A percentile compares a stretch with the other conserved stretches of the same genome.
phyloP scores from a whole-genome alignment of 192 early-diverging fungal species.

The Spizellomyces sp. region DNA sequence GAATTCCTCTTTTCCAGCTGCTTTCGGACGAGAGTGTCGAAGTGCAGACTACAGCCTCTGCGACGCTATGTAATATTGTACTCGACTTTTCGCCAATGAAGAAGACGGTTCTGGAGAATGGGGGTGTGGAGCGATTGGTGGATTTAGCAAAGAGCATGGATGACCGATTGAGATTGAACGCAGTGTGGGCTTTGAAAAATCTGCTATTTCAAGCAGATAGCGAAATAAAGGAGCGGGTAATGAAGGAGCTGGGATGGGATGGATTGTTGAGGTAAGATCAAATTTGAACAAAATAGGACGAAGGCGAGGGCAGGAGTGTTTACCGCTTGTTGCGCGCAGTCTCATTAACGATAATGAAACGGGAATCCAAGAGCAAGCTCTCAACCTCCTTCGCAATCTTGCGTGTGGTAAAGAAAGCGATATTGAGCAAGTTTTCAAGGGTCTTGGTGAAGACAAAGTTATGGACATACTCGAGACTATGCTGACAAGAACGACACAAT shows the following conservation, averaged over 20 bases:
- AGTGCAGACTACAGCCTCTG: constrained; percentile 71
- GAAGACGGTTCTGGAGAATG: constrained; percentile 68
- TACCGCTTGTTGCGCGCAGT: constrained; percentile 14
- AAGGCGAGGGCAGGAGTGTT: too few relatives aligned
- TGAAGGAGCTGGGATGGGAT: constrained; percentile 67
- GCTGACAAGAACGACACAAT: constrained; percentile 37
- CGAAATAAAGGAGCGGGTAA: constrained; percentile 67
- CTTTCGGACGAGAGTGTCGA: constrained; percentile 61
- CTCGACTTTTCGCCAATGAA: constrained; percentile 85
- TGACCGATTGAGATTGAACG: constrained; percentile 64
- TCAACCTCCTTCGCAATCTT: constrained; percentile 76
- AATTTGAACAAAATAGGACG: too few relatives aligned
- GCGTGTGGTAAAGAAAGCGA: constrained; percentile 59
- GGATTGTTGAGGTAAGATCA: constrained; percentile 44
- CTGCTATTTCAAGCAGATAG: constrained; percentile 70
- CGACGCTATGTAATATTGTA: constrained; percentile 82
- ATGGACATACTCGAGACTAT: constrained; percentile 68
- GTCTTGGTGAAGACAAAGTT: constrained; percentile 62
- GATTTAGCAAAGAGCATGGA: constrained; percentile 50
- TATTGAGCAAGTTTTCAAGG: constrained; percentile 69
- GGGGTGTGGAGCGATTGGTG: constrained; percentile 72
- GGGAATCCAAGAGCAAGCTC: constrained; percentile 73
- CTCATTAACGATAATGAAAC: constrained; percentile 64
- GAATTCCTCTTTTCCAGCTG: constrained; percentile 66
- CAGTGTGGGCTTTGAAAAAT: constrained; percentile 83